phyloP scores from a whole-genome alignment of 164 flowering plant genomes.

The Annona squamosa region DNA sequence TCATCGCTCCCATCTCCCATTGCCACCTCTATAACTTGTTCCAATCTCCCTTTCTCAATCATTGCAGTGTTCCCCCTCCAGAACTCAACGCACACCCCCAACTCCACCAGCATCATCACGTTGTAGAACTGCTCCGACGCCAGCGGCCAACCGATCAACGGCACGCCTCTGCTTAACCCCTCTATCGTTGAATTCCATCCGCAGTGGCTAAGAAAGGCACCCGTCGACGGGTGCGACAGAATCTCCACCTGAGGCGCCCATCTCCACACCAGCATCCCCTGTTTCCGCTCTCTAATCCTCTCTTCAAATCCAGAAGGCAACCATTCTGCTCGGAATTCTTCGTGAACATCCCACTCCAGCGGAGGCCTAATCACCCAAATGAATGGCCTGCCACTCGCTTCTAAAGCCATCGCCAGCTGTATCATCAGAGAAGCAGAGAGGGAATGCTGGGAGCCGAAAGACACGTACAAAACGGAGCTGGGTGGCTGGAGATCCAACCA shows the following conservation, averaged over 20 bases:
- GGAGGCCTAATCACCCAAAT: constrained; percentile 34
- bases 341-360: constrained; percentile 13
- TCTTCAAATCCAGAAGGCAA: constrained; percentile 16
- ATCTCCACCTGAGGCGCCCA: constrained; percentile 16
- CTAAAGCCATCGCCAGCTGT: constrained; percentile 52
- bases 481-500: constrained; percentile 41
- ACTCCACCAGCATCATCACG: constrained; percentile 10
- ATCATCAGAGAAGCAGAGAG: constrained; percentile 41
- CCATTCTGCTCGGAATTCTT: constrained; percentile 20
- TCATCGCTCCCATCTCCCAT: constrained; percentile 7
- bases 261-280: constrained; percentile 6
- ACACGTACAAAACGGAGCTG: constrained; percentile 45
- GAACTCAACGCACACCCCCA: constrained; percentile 13
- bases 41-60: background rate
- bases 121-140: constrained; percentile 10
- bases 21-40: constrained; percentile 5
- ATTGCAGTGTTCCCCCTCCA: constrained; percentile 1
- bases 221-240: constrained; percentile 6
- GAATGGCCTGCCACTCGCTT: constrained; percentile 34
- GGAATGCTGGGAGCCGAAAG: constrained; percentile 54
- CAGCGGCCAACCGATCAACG: constrained; percentile 16
- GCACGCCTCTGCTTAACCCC: constrained; percentile 10
- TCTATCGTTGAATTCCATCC: constrained; percentile 18
- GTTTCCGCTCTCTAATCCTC: constrained; percentile 5
- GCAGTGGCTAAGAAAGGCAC: constrained; percentile 15